phyloP scores from a whole-genome alignment of 1,284 basidiomycete genomes.

The Rhodofomes roseus region DNA sequence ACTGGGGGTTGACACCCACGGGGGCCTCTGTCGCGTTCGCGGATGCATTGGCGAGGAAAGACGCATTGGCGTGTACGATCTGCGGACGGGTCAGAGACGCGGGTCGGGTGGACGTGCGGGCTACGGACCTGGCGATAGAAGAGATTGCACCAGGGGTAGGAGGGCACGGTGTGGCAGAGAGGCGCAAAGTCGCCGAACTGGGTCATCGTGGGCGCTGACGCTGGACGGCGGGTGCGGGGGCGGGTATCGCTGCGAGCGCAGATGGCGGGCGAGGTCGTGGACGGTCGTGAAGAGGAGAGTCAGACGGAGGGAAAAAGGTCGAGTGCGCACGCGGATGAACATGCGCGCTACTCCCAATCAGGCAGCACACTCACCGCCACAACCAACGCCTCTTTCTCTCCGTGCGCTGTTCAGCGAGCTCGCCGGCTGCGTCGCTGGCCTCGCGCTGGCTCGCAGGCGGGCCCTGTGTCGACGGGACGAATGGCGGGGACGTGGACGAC shows the following conservation, averaged over 20 bases:
- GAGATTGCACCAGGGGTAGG: slow-evolving; percentile 70
- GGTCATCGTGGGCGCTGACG: slow-evolving; percentile 33
- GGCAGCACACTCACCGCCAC: neutral
- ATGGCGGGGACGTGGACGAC: neutral
- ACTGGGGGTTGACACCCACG: slow-evolving; percentile 54
- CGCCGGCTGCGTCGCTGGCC: neutral
- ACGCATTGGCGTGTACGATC: slow-evolving; percentile 31
- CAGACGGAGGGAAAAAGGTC: neutral
- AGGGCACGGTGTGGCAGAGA: slow-evolving; percentile 54
- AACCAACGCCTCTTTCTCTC: neutral
- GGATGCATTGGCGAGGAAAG: slow-evolving; percentile 37
- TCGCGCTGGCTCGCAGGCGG: neutral
- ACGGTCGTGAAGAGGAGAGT: neutral
- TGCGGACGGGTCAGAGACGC: slow-evolving; percentile 23
- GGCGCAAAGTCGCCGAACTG: slow-evolving; percentile 58
- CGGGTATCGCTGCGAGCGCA: neutral
- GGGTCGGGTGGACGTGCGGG: neutral
- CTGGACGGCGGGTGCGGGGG: neutral
- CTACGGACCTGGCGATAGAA: slow-evolving; percentile 57
- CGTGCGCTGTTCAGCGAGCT: neutral
- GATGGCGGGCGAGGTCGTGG: neutral
- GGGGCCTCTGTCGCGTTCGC: slow-evolving; percentile 42
- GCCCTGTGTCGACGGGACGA: neutral
- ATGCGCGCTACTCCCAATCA: neutral
- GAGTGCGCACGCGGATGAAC: neutral